These are phyloP conservation scores for Candida rishiriensis DNA, from an alignment of 805 yeast genomes.

Conservation along the genomic window DNA sequence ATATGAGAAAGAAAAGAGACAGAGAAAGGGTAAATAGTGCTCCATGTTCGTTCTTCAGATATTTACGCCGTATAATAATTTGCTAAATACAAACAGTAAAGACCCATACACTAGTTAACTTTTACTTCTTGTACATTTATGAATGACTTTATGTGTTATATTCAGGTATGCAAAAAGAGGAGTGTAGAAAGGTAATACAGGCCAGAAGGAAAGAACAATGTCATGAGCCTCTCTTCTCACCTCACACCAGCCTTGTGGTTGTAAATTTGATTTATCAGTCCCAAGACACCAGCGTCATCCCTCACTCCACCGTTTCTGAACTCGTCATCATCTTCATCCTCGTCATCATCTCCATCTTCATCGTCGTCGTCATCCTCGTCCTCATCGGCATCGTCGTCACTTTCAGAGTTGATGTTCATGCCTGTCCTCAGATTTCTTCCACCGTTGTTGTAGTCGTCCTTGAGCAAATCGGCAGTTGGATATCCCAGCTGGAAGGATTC, in stretches of 20 bases:
- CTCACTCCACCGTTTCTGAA: slow-evolving; percentile 26
- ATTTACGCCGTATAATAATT: not conserved
- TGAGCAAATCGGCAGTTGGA: slow-evolving; percentile 24
- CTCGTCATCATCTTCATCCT: slow-evolving; percentile 17
- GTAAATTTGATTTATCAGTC: slow-evolving; percentile 77
- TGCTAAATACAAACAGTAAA: not conserved
- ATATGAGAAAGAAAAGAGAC: slow-evolving; percentile 80
- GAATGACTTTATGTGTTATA: too few species aligned
- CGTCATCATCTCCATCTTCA: slow-evolving; percentile 28
- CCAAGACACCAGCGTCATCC: slow-evolving; percentile 45
- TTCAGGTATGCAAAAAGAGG: too few species aligned
- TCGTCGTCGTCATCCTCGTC: slow-evolving; percentile 24
- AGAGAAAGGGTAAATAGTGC: slow-evolving; percentile 43
- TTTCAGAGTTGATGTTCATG: not conserved
- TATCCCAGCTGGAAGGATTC: slow-evolving; percentile 39
- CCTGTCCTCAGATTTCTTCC: slow-evolving; percentile 1
- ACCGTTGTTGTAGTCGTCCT: slow-evolving; percentile 6
- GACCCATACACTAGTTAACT: too few species aligned
- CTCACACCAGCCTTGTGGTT: slow-evolving; percentile 36
- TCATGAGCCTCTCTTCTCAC: not conserved
- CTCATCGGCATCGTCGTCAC: slow-evolving; percentile 17
- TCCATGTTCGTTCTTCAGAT: not conserved
- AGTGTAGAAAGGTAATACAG: not conserved
- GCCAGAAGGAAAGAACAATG: not conserved
- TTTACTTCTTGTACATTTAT: too few species aligned